Conservation (phyloP, 305 asterid species). For the Fraxinus paxiana region DNA sequence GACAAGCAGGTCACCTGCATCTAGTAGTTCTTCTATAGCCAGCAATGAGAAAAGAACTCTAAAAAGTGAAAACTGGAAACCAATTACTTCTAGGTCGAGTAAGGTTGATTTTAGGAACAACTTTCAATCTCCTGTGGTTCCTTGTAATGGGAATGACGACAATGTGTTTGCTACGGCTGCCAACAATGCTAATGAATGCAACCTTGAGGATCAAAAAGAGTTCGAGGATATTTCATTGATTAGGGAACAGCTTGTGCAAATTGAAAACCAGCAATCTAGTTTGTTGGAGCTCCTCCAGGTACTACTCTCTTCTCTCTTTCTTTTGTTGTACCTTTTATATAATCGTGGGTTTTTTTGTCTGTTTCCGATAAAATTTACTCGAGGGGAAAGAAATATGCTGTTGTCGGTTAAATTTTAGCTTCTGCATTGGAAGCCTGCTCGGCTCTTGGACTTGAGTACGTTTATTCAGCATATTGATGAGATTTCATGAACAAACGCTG, state of each 20-base stretch:
- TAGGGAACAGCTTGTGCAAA: slow-evolving; percentile 57
- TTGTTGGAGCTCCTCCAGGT: slow-evolving; percentile 74
- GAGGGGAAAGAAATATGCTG: neutral
- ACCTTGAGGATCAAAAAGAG: slow-evolving; percentile 40
- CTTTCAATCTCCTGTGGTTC: slow-evolving; percentile 51
- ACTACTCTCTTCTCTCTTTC: neutral
- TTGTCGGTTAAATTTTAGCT: neutral
- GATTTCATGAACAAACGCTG: neutral
- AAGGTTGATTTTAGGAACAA: slow-evolving; percentile 26
- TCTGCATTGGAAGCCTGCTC: neutral
- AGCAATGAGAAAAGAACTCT: slow-evolving; percentile 38
- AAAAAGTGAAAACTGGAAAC: slow-evolving; percentile 25
- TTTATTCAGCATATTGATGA: neutral
- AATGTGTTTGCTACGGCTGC: slow-evolving; percentile 1
- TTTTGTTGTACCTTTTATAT: neutral
- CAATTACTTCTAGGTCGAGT: slow-evolving; percentile 27
- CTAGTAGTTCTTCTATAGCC: slow-evolving; percentile 37
- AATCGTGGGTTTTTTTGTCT: neutral
- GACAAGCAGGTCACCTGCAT: slow-evolving; percentile 34
- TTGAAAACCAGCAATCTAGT: slow-evolving; percentile 71
- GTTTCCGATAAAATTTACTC: neutral
- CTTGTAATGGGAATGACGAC: slow-evolving; percentile 34
- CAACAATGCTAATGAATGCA: slow-evolving; percentile 17
- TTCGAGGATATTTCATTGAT: slow-evolving; percentile 53
- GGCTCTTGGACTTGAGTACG: neutral